phyloP scores from a whole-genome alignment of 257 asterid genomes.

The Solanum etuberosum region DNA sequence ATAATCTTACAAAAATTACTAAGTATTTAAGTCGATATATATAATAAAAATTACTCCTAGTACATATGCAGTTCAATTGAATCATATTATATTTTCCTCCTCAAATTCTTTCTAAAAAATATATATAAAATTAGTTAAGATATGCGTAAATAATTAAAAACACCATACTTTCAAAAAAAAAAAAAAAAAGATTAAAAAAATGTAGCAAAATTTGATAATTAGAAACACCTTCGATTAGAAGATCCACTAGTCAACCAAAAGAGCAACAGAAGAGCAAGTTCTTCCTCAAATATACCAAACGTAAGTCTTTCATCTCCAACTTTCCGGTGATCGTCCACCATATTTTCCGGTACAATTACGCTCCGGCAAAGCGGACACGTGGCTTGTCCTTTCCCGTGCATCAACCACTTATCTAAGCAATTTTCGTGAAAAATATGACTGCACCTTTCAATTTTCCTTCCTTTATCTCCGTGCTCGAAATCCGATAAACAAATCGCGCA shows the following conservation, averaged over 20 bases:
- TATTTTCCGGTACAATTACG: background rate
- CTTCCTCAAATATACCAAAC: background rate
- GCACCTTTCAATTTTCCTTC: background rate
- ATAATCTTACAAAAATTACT: too few species aligned
- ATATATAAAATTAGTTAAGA: background rate
- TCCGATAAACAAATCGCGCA: background rate
- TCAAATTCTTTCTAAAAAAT: background rate
- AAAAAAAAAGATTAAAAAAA: background rate
- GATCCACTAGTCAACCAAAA: background rate
- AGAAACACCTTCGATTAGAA: background rate
- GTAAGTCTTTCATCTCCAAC: background rate
- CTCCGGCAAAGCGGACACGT: background rate
- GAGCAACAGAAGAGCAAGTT: constrained; percentile 11
- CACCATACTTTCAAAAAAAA: too few species aligned
- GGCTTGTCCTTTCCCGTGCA: background rate
- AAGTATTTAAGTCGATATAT: too few species aligned
- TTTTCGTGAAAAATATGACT: background rate
- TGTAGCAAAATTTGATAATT: background rate
- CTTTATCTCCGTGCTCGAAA: background rate
- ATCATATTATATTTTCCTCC: background rate
- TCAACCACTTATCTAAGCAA: background rate
- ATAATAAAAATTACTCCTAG: too few species aligned
- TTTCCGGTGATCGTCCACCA: background rate
- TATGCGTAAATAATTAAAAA: too few species aligned
- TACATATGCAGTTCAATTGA: too few species aligned